Evolutionary conservation across 495 filamentous ascomycete genomes (phyloP), one percentile per base, ranked within the genome.

Genomic region (Barbatosphaeria neglecta): DNA sequence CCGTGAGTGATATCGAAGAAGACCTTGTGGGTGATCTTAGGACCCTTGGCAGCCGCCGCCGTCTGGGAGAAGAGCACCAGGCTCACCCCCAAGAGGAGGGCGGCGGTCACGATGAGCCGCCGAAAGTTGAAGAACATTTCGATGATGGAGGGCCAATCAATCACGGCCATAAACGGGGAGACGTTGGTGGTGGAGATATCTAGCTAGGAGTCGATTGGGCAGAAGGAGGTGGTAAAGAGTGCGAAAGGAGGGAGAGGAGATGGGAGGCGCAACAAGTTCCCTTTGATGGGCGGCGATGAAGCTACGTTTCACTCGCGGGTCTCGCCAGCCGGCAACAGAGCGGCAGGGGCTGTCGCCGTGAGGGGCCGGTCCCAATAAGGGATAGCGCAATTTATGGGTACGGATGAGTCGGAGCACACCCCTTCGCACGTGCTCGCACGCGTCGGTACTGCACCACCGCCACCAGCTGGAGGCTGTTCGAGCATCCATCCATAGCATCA

Each of bases 1-100:
- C 86, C 93, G 66, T 96, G 89, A 50, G 81, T 69, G 53, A 99
- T 87, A 58, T 97, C 93, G 63, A 99, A 97, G 68, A 82, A 96
- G 61, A 96, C 89, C 81, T 95, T 95, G 72, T 82, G 75, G 54
- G 90, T 96, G 69, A 99, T 93, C 79, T 93, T 90, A 22, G 92
- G 92, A 25, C 92, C 92, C 69, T 93, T 94, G 50, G 74, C 72
- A 46, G 89, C 87, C 50, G 78, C 77, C 24, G 71, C 72, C 8
- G 82, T 70, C 58, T 88, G 78, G 60, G 75, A 75, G 61, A 86
- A 81, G 77, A 80, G 82, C 50, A 84, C 74, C 65, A 82, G 81
- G 57, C 72, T 73, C 52, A 84, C 65, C 41, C 84, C 81, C 48
- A 94, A 64, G 53, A 94, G 75, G 50, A 94, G 68, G 58, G 93